Evolutionary conservation across 495 filamentous ascomycete species (phyloP).

Genomic region (Podospora bellae-mahoneyi): DNA sequence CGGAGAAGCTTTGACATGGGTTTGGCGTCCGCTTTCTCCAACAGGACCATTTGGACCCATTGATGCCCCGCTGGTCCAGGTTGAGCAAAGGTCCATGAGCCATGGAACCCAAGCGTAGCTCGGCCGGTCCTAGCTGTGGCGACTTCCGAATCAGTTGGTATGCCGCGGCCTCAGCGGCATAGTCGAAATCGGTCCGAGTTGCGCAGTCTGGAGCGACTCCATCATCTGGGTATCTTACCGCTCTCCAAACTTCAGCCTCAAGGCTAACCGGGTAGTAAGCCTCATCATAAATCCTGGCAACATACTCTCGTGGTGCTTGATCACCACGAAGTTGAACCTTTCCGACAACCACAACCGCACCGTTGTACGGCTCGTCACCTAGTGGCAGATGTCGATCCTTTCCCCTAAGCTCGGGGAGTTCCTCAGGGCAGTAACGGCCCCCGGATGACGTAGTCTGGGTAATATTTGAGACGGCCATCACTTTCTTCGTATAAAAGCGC

Average conservation of each 20-base stretch:
- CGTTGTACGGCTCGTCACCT: neutral
- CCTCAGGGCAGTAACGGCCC: neutral
- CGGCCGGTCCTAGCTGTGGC: neutral
- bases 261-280: neutral
- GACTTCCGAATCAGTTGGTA: neutral
- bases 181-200: neutral
- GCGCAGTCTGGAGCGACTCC: neutral
- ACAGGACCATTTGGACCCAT: neutral
- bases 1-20: neutral
- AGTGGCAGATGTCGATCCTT: neutral
- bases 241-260: neutral
- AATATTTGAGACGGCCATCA: neutral
- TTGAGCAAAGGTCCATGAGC: neutral
- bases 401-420: neutral
- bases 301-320: neutral
- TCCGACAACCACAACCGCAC: neutral
- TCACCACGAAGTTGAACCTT: neutral
- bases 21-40: neutral
- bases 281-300: neutral
- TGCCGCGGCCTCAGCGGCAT: neutral
- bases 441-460: neutral
- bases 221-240: neutral
- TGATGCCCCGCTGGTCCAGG: neutral
- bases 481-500: too few species aligned
- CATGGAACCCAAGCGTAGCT: neutral